Conservation (phyloP, 2,329 filamentous ascomycete genomes). For the Teratosphaeria gauchensis region DNA sequence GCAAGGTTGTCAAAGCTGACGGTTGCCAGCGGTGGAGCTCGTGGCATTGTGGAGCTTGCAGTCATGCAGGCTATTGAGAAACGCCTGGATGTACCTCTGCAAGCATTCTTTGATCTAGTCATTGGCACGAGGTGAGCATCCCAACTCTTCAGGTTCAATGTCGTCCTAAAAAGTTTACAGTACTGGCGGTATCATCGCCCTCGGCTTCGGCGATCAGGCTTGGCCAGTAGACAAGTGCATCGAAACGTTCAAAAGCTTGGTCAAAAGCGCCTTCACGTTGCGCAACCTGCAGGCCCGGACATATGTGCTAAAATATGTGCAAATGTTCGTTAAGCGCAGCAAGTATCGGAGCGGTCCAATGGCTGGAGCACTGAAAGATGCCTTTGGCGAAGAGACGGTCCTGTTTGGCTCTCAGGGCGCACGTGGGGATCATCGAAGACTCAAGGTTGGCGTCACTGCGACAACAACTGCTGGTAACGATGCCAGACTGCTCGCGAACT, state of each 20-base stretch:
- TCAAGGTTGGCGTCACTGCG: neutral
- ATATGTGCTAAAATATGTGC: no score
- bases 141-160: no score
- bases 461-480: neutral
- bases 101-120: neutral
- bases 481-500: no score
- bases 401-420: neutral
- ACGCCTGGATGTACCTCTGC: neutral
- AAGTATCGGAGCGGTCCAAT: neutral
- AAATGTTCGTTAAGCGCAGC: neutral
- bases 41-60: neutral
- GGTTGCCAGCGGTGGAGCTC: neutral
- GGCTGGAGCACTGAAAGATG: neutral
- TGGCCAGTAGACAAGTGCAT: neutral
- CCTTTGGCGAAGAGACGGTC: neutral
- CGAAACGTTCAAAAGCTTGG: neutral
- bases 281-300: neutral
- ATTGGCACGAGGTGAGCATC: neutral
- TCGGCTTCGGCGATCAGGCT: neutral
- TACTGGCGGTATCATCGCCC: neutral
- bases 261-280: neutral
- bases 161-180: neutral
- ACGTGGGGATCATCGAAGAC: neutral
- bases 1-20: neutral
- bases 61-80: neutral